Base-by-base conservation (phyloP, 768 basidiomycete species). In the Boletus pseudopeckii region DNA sequence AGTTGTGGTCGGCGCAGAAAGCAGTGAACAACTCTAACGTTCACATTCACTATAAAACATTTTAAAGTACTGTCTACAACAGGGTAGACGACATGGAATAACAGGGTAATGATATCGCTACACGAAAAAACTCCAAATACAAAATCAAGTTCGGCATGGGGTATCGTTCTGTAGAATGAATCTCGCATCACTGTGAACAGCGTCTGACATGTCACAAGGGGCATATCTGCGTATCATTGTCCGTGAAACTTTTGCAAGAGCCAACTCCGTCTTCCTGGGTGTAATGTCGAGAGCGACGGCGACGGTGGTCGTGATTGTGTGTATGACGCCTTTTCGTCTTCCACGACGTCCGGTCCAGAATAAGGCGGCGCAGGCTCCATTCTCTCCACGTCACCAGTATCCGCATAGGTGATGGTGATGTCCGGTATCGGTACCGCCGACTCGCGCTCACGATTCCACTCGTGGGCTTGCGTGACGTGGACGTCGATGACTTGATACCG, bases 401-500 rank as follows among this genome's bases (percentile, higher is more conserved):
- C 63, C 2, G 61, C 63, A 24, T 47, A 60, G 1, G 66, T 66
- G 48, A 69, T 62, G 6, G 55, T 45, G 45, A 71, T 62, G 30
- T 73, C 67, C 0, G 75, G 72, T 17, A 69, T 67, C 2, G 22
- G n/a, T n/a, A 18, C 28, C 0, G 15, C 34, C 14, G 7, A 11
- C 9, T 39, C n/a, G 7, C 18, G 22, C 10, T 28, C 58, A 1
- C 28, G 34, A 32, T 33, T 14, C 7, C n/a, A n/a, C 7, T 28
- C 58, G 1, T 33, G 39, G 32, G 37, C 7, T 32, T 36, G 41
- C 9, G 37, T 17, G 18, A 79, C 57, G 20, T 60, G 56, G 1
- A 84, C 68, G 48, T 80, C 75, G 48, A 84, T 71, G 57, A 82
- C 68, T 45, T 81, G 78, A 26, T 76, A 79, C 18, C 75, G 71